Percentiles rank a stretch among this genome's conserved stretches.
phyloP scores from a whole-genome alignment of 805 yeast genomes.

The Kodamaea lidongshanica region DNA sequence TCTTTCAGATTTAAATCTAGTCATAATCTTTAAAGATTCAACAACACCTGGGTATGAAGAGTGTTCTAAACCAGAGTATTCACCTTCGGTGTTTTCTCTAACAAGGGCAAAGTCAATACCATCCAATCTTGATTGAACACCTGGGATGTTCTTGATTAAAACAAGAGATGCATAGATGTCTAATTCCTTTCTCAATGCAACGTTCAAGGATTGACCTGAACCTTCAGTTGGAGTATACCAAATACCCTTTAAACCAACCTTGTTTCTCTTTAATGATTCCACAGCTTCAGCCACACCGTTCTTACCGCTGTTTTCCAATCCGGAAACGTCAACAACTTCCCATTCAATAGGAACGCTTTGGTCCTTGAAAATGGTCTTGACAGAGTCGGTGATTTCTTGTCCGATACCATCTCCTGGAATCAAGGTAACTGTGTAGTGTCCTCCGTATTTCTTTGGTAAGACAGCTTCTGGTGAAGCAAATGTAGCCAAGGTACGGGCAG shows the following conservation, averaged over 20 bases:
- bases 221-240: constrained; percentile 81
- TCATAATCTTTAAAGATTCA: constrained; percentile 91
- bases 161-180: constrained; percentile 94
- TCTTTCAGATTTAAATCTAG: constrained; percentile 92
- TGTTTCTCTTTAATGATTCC: constrained; percentile 87
- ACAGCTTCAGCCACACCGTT: constrained; percentile 82
- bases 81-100: constrained; percentile 99
- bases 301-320: constrained; percentile 44
- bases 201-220: constrained; percentile 82
- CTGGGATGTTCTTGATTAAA: constrained; percentile 89
- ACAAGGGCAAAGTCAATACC: constrained; percentile 90
- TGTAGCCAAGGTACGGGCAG: constrained; percentile 46
- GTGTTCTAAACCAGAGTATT: constrained; percentile 97
- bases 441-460: constrained; percentile 90
- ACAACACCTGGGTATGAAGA: constrained; percentile 97
- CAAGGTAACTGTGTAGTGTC: constrained; percentile 87
- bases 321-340: constrained; percentile 54
- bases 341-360: constrained; percentile 90
- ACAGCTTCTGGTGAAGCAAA: constrained; percentile 54
- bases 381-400: constrained; percentile 90
- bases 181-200: constrained; percentile 91
- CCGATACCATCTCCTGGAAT: constrained; percentile 99
- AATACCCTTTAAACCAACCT: constrained; percentile 94
- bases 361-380: constrained; percentile 78
- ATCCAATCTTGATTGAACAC: constrained; percentile 83